Base-by-base conservation (phyloP, 768 basidiomycete species). In the Cystobasidium ongulense region DNA sequence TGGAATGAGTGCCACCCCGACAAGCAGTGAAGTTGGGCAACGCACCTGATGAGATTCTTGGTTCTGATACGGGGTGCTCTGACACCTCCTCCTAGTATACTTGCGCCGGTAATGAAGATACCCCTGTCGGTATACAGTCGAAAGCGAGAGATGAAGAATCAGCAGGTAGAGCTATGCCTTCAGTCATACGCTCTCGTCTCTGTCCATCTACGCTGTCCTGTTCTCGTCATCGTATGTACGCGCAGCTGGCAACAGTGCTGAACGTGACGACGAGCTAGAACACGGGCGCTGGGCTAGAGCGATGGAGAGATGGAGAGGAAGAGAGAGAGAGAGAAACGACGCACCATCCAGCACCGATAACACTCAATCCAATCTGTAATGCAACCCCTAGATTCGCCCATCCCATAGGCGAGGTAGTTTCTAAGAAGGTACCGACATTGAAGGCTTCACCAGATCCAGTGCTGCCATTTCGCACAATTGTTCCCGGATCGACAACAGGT, bases 41-140 rank as follows among this genome's bases (percentile, higher is more conserved):
- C 73, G 11, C 63, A 92, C 93, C 91, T 93, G 78, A 99, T 96
- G 81, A 98, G 81, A 81, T 99, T 99, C 86, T 99, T 98, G 23
- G 95, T 98, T 62, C 89, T 86, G 68, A 99, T 98, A 76, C 95
- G 85, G 13, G 95, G 95, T 59, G 92, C 86, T 52, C 93, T 85
- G 11, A 98, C 92, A 79, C 94, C 94, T 80, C 93, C 96, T 54
- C 95, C 95, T 35, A 99, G 85, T 77, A 99, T 93, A 35, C 92
- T 95, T n/a, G 94, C 83, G 68, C 96, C 96, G 0, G 96, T 98
- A 71, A 98, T 83, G 84, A 95, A 92, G 80, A 99, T 98, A 63
- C 95, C 95, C 95, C 95, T 98, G 72, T 23, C 3, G 74, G 41
- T 10, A 41, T 74, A 41, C 75, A 52, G 39, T 75, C 35, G 35